Base-by-base conservation (phyloP, 2,329 filamentous ascomycete species). In the Apiospora malaysiana region DNA sequence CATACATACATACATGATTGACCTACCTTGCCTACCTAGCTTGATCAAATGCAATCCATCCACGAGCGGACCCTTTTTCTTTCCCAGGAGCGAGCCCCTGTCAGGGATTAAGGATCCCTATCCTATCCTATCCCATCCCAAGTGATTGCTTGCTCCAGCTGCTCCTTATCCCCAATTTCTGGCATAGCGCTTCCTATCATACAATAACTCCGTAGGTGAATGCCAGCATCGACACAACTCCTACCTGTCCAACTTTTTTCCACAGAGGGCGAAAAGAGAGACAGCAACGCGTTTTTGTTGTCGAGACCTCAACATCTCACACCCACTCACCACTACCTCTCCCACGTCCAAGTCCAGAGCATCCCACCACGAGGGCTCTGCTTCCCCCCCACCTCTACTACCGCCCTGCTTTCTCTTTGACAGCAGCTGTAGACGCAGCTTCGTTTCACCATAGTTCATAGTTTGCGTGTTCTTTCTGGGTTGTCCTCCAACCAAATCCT, bases 111-210 rank as follows among this genome's bases (percentile, higher is more conserved):
- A 63, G 56, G 56, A 63, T 63, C 32, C 32, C 56, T 40, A 47
- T 45, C 42, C 42, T 12, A n/a, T n/a, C n/a, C 32, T 32, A 56
- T 59, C 51, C 51, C 51, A 63, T 63, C 56, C 56, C 56, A 63
- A 63, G 56, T 40, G 56, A 63, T 63, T 68, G 66, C 66, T 47
- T 68, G 67, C 67, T 68, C 40, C 42, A 9, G 25, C 32, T 43
- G 63, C 63, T 68, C 70, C 70, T 69, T 68, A 71, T 66, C 70
- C 70, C 66, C 70, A 71, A 68, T 68, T 68, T 66, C 49, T 71
- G 66, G 69, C 49, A 69, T 69, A 49, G 69, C 63, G 45, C 63
- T 42, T 69, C 32, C 43, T 63, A 63, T 63, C 56, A 45, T 63
- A 63, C 56, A 63, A 46, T 67, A 45, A 46, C 65, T 67, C 65